Percentiles rank a stretch among this genome's conserved stretches.
These are phyloP conservation scores for Garcia nutans DNA, from an alignment of 345 rosid species.

Conservation along the genomic window DNA sequence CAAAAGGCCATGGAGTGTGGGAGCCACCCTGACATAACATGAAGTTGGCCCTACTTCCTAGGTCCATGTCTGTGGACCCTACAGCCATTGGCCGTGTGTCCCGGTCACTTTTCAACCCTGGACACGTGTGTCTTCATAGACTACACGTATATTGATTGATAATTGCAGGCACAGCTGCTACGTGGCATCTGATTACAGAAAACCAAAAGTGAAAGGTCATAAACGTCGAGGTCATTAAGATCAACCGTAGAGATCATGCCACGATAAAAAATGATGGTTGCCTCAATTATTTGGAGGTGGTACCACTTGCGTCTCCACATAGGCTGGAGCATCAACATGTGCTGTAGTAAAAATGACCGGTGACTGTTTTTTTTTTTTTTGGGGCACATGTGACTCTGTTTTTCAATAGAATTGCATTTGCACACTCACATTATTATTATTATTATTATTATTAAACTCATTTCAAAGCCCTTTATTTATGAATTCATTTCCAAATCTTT, in stretches of 20 bases:
- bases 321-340: background rate
- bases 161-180: background rate
- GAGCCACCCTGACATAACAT: slow-evolving; percentile 11
- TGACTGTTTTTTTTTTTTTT: too few relatives aligned
- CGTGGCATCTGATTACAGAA: slow-evolving; percentile 17
- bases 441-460: too few relatives aligned
- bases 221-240: background rate
- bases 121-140: slow-evolving; percentile 25
- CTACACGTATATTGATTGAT: too few relatives aligned
- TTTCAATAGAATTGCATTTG: too few relatives aligned
- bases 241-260: slow-evolving; percentile 13
- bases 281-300: slow-evolving; percentile 17
- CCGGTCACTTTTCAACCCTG: slow-evolving; percentile 15
- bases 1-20: background rate
- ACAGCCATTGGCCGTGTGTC: slow-evolving; percentile 35
- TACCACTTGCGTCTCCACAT: slow-evolving; percentile 9
- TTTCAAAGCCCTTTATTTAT: too few relatives aligned
- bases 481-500: too few relatives aligned
- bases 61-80: slow-evolving; percentile 50
- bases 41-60: slow-evolving; percentile 33
- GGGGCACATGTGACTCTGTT: too few relatives aligned
- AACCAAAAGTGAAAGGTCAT: background rate
- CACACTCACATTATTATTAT: too few relatives aligned
- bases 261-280: background rate
- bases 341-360: background rate